Conservation (phyloP, 1,284 basidiomycete genomes). For the Boletus semigastroideus region DNA sequence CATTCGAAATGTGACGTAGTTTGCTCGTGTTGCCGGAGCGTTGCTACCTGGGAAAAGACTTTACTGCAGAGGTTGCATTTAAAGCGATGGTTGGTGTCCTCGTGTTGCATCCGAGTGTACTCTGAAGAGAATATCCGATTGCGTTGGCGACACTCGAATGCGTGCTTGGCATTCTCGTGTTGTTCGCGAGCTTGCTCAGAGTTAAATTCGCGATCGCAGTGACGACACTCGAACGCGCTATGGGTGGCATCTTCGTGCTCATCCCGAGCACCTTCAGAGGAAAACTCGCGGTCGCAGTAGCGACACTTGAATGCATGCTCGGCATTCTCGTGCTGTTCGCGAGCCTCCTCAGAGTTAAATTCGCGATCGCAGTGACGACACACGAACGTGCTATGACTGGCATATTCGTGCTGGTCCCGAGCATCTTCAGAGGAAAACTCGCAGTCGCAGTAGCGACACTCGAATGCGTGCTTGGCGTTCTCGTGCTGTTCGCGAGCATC, state of each 20-base stretch:
- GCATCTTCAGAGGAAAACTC: constrained; percentile 7
- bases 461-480: constrained; percentile 6
- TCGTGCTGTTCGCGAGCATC: constrained; percentile 12
- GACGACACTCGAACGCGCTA: constrained; percentile 11
- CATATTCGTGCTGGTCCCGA: constrained; percentile 12
- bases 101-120: constrained; percentile 1
- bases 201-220: constrained; percentile 7
- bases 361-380: constrained; percentile 9
- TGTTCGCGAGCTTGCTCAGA: too few species aligned
- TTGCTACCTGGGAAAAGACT: constrained; percentile 2
- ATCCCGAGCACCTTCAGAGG: not conserved
- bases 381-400: constrained; percentile 9
- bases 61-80: constrained; percentile 10
- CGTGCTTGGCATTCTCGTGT: constrained; percentile 14
- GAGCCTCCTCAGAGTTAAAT: constrained; percentile 9
- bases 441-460: constrained; percentile 14
- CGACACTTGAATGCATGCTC: constrained; percentile 15
- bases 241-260: constrained; percentile 17
- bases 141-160: constrained; percentile 7
- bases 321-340: constrained; percentile 9
- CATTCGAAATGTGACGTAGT: constrained; percentile 12
- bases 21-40: constrained; percentile 11
- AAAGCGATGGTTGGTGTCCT: constrained; percentile 4
- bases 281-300: constrained; percentile 14
- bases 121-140: constrained; percentile 10